These are phyloP conservation scores for Fusarium beomiforme DNA, from an alignment of 2,329 filamentous ascomycete genomes.

Conservation along the genomic window DNA sequence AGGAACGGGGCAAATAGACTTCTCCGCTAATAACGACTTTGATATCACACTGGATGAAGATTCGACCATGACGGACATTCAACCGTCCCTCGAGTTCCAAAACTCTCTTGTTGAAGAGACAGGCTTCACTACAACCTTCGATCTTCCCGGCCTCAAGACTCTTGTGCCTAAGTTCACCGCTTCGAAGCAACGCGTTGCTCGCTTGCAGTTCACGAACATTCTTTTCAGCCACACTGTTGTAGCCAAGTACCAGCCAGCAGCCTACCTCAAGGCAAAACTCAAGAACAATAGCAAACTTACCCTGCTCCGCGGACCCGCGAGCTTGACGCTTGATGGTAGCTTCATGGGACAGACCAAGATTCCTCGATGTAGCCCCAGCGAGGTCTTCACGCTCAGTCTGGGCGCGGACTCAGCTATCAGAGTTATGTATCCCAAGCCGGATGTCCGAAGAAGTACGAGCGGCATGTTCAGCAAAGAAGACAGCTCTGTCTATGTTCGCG, in stretches of 20 bases:
- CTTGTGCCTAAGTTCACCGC: slow-evolving; percentile 60
- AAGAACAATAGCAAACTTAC: slow-evolving; percentile 66
- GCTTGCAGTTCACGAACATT: slow-evolving; percentile 61
- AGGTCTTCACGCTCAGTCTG: slow-evolving; percentile 62
- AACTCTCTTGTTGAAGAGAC: slow-evolving; percentile 67
- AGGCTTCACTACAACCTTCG: slow-evolving; percentile 69
- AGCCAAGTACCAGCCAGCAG: slow-evolving; percentile 68
- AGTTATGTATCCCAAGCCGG: slow-evolving; percentile 66
- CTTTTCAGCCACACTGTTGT: slow-evolving; percentile 67
- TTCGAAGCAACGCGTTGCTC: slow-evolving; percentile 69
- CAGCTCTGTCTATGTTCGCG: slow-evolving; percentile 60
- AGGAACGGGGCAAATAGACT: neutral
- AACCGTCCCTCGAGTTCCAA: slow-evolving; percentile 46
- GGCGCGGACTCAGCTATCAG: slow-evolving; percentile 69
- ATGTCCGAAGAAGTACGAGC: slow-evolving; percentile 60
- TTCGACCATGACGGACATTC: slow-evolving; percentile 50
- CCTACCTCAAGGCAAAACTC: slow-evolving; percentile 68
- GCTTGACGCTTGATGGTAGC: slow-evolving; percentile 70
- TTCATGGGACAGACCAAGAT: slow-evolving; percentile 68
- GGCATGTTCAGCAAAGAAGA: slow-evolving; percentile 66
- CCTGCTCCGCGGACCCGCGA: slow-evolving; percentile 63
- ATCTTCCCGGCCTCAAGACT: slow-evolving; percentile 67
- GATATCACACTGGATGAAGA: slow-evolving; percentile 38
- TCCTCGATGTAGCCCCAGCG: slow-evolving; percentile 65
- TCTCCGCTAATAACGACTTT: neutral